Conservation (phyloP, 2,329 filamentous ascomycete species). For the Colletotrichum sp. region DNA sequence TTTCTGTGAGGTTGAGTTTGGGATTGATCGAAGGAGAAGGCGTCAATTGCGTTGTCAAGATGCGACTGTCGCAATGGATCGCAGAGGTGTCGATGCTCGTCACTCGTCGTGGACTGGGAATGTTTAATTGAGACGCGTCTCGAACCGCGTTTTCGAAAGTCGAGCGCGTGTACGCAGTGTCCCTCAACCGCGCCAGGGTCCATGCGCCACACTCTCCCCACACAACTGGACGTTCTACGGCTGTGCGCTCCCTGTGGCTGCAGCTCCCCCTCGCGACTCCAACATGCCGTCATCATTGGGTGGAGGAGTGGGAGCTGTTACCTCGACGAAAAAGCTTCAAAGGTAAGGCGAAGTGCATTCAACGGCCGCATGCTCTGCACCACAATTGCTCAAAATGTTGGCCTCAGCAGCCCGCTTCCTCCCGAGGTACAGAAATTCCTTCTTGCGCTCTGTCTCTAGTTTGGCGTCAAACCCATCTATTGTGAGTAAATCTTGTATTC, state of each 20-base stretch:
- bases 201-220: neutral
- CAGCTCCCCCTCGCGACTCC: neutral
- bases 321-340: neutral
- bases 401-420: constrained; percentile 29
- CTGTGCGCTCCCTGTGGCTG: neutral
- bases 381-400: constrained; percentile 31
- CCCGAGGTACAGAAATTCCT: constrained; percentile 9
- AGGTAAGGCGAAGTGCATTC: neutral
- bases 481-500: constrained; percentile 42
- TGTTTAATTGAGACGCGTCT: constrained; percentile 24
- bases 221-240: neutral
- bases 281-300: neutral
- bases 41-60: neutral
- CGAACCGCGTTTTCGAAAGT: neutral
- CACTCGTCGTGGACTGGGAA: neutral
- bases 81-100: neutral
- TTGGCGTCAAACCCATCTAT: constrained; percentile 58
- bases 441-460: constrained; percentile 45
- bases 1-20: neutral
- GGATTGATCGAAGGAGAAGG: neutral
- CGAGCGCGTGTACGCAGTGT: neutral
- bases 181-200: neutral
- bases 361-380: neutral
- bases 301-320: neutral
- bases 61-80: neutral